phyloP scores from a whole-genome alignment of 306 rosid genomes.

The Clitoria ternatea region DNA sequence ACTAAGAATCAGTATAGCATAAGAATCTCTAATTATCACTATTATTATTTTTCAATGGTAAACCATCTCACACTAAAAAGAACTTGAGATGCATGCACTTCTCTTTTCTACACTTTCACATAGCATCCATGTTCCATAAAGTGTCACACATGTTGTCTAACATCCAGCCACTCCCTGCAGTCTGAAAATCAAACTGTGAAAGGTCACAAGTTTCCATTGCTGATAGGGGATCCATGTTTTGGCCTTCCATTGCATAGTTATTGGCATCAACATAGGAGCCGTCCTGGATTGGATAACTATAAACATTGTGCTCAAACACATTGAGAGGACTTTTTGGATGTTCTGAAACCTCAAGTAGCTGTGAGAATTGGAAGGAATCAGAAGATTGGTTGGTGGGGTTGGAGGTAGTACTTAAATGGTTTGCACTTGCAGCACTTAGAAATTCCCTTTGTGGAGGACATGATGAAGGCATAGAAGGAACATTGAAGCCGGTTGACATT shows the following conservation, averaged over 20 bases:
- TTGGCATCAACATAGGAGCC: conserved; percentile 21
- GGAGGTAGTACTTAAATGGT: conserved; percentile 15
- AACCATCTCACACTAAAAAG: conserved; percentile 28
- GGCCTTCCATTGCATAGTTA: conserved; percentile 43
- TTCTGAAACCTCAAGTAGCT: conserved; percentile 35
- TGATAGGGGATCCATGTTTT: conserved; percentile 36
- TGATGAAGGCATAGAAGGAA: conserved; percentile 30
- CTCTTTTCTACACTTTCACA: conserved; percentile 30
- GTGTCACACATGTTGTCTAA: conserved; percentile 41
- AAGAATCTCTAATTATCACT: conserved; percentile 12
- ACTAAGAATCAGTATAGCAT: conserved; percentile 22
- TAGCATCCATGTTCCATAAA: conserved; percentile 66
- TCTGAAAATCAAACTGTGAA: conserved; percentile 53
- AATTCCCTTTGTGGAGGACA: conserved; percentile 29
- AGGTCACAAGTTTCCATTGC: conserved; percentile 32
- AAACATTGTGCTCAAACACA: conserved; percentile 31
- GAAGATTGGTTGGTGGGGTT: conserved; percentile 27
- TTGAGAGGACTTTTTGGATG: conserved; percentile 20
- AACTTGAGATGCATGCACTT: conserved; percentile 32
- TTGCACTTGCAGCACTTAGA: conserved; percentile 21
- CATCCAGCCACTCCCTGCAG: conserved; percentile 54
- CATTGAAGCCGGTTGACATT: conserved; percentile 24
- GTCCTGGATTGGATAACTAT: conserved; percentile 25
- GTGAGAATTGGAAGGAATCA: conserved; percentile 44
- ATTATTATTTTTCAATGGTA: neutral